These are phyloP conservation scores for Castanea sativa DNA, from an alignment of 306 rosid species.

Conservation along the genomic window DNA sequence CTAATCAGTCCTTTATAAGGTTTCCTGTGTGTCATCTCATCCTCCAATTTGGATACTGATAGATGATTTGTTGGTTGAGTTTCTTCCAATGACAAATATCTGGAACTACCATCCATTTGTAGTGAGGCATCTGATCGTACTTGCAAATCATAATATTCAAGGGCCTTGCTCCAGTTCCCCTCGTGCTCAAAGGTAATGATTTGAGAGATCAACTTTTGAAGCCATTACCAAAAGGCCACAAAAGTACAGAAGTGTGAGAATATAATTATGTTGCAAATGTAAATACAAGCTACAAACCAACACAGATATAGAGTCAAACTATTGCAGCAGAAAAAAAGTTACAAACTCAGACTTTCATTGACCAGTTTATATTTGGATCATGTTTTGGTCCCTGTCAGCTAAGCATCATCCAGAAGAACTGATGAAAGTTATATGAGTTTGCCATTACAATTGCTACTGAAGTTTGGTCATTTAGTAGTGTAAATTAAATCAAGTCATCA, in stretches of 20 bases:
- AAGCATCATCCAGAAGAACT: background rate
- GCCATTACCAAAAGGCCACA: slow-evolving; percentile 32
- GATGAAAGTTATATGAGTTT: background rate
- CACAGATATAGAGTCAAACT: background rate
- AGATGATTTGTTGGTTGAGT: slow-evolving; percentile 35
- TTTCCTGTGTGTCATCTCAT: slow-evolving; percentile 49
- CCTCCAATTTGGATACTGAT: slow-evolving; percentile 35
- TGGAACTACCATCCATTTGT: slow-evolving; percentile 37
- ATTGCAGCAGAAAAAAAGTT: background rate
- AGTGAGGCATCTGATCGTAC: slow-evolving; percentile 56
- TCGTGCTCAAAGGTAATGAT: slow-evolving; percentile 82
- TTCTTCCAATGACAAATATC: slow-evolving; percentile 36
- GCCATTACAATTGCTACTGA: background rate
- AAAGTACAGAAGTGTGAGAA: slow-evolving; percentile 17
- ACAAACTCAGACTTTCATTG: background rate
- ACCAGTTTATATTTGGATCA: background rate
- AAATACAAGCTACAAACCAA: background rate
- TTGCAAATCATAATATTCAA: slow-evolving; percentile 89
- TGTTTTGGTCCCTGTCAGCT: background rate
- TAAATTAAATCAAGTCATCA: background rate
- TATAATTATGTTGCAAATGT: background rate
- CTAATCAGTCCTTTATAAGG: slow-evolving; percentile 81
- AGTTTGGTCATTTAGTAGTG: background rate
- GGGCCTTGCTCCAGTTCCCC: slow-evolving; percentile 99
- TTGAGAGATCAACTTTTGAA: slow-evolving; percentile 73